A percentile compares a stretch with the other conserved stretches of the same genome.
phyloP scores from a whole-genome alignment of 2,329 filamentous ascomycete genomes.

The Calonectria pteridis region DNA sequence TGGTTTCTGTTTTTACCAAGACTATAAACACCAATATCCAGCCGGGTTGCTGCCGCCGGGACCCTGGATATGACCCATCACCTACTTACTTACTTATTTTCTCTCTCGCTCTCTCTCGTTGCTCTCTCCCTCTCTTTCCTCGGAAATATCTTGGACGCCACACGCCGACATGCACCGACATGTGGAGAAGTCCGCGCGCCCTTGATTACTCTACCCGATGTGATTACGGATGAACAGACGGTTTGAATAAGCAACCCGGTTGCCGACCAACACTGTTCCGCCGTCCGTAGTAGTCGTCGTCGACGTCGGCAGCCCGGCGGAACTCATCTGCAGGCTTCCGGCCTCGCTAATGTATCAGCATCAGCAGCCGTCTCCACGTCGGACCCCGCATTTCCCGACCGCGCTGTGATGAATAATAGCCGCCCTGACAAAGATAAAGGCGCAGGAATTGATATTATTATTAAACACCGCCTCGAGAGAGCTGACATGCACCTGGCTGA shows the following conservation, averaged over 20 bases:
- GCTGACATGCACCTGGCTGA: background rate
- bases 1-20: background rate
- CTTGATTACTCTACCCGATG: background rate
- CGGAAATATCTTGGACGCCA: conserved; percentile 4
- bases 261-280: background rate
- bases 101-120: background rate
- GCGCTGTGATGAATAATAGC: conserved; percentile 1
- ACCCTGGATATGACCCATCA: background rate
- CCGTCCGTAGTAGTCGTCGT: background rate
- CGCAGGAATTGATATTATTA: background rate
- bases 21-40: background rate
- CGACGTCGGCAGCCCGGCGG: background rate
- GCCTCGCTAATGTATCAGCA: background rate
- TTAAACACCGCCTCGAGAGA: background rate
- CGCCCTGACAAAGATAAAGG: background rate
- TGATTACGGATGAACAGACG: background rate
- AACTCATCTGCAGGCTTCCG: background rate
- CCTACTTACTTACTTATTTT: background rate
- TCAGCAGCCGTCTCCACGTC: background rate
- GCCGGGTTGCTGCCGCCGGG: background rate
- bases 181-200: conserved; percentile 10
- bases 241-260: conserved; percentile 10
- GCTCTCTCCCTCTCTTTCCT: background rate
- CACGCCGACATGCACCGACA: conserved; percentile 11
- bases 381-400: background rate